Evolutionary conservation across 768 basidiomycete species (phyloP).

Genomic region (Gautieria morchelliformis): DNA sequence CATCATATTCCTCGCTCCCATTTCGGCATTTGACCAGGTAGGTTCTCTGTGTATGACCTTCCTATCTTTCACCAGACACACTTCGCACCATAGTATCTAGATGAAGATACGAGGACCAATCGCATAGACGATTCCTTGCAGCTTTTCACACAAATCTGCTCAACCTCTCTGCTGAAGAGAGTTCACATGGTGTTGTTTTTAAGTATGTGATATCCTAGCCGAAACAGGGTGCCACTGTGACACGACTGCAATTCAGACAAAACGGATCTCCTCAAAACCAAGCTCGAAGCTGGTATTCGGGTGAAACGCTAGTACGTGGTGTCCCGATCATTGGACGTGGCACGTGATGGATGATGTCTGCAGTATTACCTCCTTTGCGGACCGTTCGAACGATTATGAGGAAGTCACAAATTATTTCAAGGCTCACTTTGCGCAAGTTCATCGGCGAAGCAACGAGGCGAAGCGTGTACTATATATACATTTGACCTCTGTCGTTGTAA

Average conservation of each 20-base stretch:
- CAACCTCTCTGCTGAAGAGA: slow-evolving; percentile 68
- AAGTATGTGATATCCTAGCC: slow-evolving; percentile 38
- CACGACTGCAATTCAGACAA: slow-evolving; percentile 39
- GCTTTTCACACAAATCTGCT: slow-evolving; percentile 78
- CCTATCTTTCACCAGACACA: background rate
- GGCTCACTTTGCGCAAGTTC: slow-evolving; percentile 74
- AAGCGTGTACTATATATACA: slow-evolving; percentile 61
- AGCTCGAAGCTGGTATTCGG: slow-evolving; percentile 55
- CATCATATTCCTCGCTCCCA: slow-evolving; percentile 71
- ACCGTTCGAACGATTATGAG: slow-evolving; percentile 61
- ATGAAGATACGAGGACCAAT: slow-evolving; percentile 80
- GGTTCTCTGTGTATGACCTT: slow-evolving; percentile 6
- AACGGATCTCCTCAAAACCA: slow-evolving; percentile 65
- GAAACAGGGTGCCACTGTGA: background rate
- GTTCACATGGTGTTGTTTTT: slow-evolving; percentile 29
- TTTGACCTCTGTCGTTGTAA: slow-evolving; percentile 65
- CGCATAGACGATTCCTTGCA: slow-evolving; percentile 85
- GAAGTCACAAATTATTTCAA: slow-evolving; percentile 71
- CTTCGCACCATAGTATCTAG: slow-evolving; percentile 51
- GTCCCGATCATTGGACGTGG: slow-evolving; percentile 2
- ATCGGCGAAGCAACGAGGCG: slow-evolving; percentile 62
- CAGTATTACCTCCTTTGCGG: slow-evolving; percentile 71
- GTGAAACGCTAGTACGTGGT: slow-evolving; percentile 67
- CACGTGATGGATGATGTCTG: slow-evolving; percentile 1
- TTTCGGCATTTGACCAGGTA: slow-evolving; percentile 74